These are phyloP conservation scores for Boletus edulis DNA, from an alignment of 768 basidiomycete genomes.

Conservation along the genomic window DNA sequence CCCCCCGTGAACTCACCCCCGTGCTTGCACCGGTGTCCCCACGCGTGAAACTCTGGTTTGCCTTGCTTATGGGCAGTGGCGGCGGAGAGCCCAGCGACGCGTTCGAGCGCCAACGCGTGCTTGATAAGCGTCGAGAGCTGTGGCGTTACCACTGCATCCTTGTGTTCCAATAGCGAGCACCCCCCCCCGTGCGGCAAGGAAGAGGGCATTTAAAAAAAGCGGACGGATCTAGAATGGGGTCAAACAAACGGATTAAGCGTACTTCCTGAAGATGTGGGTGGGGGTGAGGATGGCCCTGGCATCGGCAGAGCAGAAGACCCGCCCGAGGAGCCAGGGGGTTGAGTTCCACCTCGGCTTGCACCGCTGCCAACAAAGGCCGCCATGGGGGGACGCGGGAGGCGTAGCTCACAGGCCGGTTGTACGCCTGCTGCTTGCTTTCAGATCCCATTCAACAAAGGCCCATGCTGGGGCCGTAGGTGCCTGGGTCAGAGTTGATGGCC, in stretches of 20 bases:
- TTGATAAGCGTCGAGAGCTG: conserved; percentile 19
- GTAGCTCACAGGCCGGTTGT: conserved; percentile 36
- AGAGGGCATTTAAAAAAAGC: too few relatives aligned
- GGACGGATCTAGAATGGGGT: not conserved
- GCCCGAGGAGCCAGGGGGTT: conserved; percentile 20
- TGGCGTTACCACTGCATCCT: conserved; percentile 11
- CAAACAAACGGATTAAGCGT: conserved; percentile 4
- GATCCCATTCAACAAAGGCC: conserved; percentile 2
- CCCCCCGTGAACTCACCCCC: not conserved
- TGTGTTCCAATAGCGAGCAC: not conserved
- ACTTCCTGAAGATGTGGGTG: conserved; percentile 21
- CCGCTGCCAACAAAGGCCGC: conserved; percentile 37
- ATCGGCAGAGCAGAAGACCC: conserved; percentile 16
- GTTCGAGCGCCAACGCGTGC: conserved; percentile 16
- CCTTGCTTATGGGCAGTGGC: conserved; percentile 26
- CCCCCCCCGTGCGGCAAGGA: too few relatives aligned
- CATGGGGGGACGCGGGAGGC: conserved; percentile 51
- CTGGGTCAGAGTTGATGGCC: conserved; percentile 53
- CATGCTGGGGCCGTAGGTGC: conserved; percentile 57
- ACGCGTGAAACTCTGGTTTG: conserved; percentile 28
- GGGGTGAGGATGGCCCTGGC: too few relatives aligned
- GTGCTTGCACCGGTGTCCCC: conserved; percentile 34
- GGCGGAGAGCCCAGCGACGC: conserved; percentile 31
- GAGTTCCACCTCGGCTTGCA: conserved; percentile 13
- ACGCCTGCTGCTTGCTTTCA: conserved; percentile 19